Percentiles rank a stretch among this genome's conserved stretches.
Evolutionary conservation across 2,329 filamentous ascomycete species (phyloP).

Genomic region (Nemania sp.): DNA sequence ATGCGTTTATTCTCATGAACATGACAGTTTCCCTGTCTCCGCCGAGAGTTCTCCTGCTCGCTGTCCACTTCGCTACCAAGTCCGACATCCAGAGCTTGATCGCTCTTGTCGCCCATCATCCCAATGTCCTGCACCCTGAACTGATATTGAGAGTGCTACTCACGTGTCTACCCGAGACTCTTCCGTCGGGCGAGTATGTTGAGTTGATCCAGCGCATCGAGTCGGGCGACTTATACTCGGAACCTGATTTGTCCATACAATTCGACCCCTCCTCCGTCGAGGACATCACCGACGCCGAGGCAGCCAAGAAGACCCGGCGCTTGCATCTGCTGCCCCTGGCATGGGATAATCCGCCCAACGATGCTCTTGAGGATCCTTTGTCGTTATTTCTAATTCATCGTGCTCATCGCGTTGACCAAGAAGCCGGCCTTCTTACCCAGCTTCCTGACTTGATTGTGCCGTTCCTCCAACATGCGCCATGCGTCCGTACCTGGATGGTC

Average conservation of each 20-base stretch:
- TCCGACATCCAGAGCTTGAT: slow-evolving; percentile 67
- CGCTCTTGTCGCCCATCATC: slow-evolving; percentile 60
- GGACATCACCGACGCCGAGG: slow-evolving; percentile 64
- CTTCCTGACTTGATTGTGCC: slow-evolving; percentile 69
- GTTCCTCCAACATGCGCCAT: slow-evolving; percentile 66
- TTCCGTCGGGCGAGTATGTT: slow-evolving; percentile 66
- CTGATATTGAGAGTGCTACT: slow-evolving; percentile 74
- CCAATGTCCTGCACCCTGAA: slow-evolving; percentile 63
- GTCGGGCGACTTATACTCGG: slow-evolving; percentile 49
- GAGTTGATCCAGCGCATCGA: slow-evolving; percentile 63
- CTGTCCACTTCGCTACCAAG: slow-evolving; percentile 69
- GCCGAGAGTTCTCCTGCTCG: slow-evolving; percentile 73
- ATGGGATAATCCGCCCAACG: slow-evolving; percentile 52
- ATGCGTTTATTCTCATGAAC: slow-evolving; percentile 25
- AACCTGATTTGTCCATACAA: slow-evolving; percentile 43
- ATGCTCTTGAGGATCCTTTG: slow-evolving; percentile 58
- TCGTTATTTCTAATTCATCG: slow-evolving; percentile 70
- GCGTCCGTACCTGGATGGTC: slow-evolving; percentile 69
- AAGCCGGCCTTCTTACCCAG: slow-evolving; percentile 73
- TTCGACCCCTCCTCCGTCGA: slow-evolving; percentile 62
- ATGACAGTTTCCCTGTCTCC: slow-evolving; percentile 58
- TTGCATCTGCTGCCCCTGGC: slow-evolving; percentile 65
- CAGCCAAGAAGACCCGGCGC: slow-evolving; percentile 65
- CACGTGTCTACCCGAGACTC: slow-evolving; percentile 75
- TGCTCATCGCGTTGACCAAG: slow-evolving; percentile 69